Evolutionary conservation across 176 grass and related monocot species (phyloP).

Genomic region (Hyparrhenia diplandra): DNA sequence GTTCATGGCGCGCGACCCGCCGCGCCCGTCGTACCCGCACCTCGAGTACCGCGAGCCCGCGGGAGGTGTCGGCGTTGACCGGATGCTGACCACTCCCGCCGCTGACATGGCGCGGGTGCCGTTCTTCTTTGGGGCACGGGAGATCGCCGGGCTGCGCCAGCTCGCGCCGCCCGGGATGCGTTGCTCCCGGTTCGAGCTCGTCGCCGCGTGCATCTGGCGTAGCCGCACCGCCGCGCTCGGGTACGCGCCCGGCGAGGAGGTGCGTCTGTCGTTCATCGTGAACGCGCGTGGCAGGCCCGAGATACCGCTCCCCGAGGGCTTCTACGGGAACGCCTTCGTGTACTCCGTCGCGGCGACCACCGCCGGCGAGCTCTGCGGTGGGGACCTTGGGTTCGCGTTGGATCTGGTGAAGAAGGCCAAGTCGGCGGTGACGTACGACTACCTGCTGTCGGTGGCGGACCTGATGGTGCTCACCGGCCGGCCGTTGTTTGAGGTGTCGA

Average conservation of each 20-base stretch:
- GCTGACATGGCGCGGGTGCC: constrained; percentile 13
- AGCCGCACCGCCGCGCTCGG: constrained; percentile 55
- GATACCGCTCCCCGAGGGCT: constrained; percentile 48
- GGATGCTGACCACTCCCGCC: not conserved
- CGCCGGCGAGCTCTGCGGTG: constrained; percentile 32
- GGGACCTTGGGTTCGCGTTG: constrained; percentile 44
- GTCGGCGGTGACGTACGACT: constrained; percentile 46
- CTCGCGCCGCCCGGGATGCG: constrained; percentile 33
- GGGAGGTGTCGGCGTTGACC: not conserved
- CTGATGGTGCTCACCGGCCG: constrained; percentile 40
- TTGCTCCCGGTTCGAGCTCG: constrained; percentile 57
- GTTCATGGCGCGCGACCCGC: constrained; percentile 29
- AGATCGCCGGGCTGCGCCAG: constrained; percentile 48
- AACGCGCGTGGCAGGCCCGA: constrained; percentile 46
- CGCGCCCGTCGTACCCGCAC: constrained; percentile 39
- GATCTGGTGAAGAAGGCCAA: constrained; percentile 69
- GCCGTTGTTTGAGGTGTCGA: constrained; percentile 27
- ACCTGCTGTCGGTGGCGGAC: constrained; percentile 68
- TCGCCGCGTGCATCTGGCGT: constrained; percentile 61
- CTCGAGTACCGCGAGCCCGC: constrained; percentile 50
- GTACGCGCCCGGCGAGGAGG: constrained; percentile 44
- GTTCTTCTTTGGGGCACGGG: constrained; percentile 43
- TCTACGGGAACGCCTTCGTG: constrained; percentile 76
- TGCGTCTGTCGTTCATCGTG: constrained; percentile 54
- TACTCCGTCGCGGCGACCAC: constrained; percentile 52